Conservation (phyloP, 257 asterid species). For the Solanum lycopersicoides region DNA sequence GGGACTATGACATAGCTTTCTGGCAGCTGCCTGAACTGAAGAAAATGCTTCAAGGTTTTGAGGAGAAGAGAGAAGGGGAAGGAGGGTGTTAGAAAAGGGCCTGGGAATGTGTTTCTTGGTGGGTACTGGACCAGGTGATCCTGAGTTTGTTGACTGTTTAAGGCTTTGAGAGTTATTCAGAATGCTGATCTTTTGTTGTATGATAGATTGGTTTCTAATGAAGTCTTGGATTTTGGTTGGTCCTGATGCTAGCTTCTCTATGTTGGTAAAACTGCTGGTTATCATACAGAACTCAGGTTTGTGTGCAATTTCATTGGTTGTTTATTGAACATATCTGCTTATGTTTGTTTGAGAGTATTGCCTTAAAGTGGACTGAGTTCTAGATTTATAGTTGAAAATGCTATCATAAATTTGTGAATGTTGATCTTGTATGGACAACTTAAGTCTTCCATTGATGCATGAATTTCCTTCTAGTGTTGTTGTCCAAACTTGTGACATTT, state of each 20-base stretch:
- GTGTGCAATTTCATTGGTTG: background rate
- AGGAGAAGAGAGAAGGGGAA: constrained; percentile 50
- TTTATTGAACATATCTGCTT: background rate
- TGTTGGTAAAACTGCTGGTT: constrained; percentile 98
- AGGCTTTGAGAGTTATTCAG: constrained; percentile 77
- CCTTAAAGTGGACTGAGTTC: background rate
- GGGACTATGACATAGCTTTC: constrained; percentile 69
- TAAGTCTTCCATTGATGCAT: background rate
- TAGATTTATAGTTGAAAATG: background rate
- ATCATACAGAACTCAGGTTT: constrained; percentile 96
- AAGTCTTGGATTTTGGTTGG: constrained; percentile 76
- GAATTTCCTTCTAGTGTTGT: background rate
- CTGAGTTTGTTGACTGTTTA: constrained; percentile 75
- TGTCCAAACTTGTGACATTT: background rate
- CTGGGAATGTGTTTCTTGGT: constrained; percentile 92
- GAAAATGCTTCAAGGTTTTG: constrained; percentile 70
- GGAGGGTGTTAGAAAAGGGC: constrained; percentile 29
- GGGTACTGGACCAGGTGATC: constrained; percentile 98
- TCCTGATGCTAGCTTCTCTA: constrained; percentile 78
- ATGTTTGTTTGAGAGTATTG: background rate
- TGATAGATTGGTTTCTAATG: constrained; percentile 90
- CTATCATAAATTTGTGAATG: background rate
- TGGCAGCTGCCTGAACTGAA: constrained; percentile 79
- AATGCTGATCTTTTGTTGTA: constrained; percentile 84
- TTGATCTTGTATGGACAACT: background rate